Percentiles rank a stretch among this genome's conserved stretches.
phyloP scores from a whole-genome alignment of 2,329 filamentous ascomycete genomes.

The Fusarium sp. region DNA sequence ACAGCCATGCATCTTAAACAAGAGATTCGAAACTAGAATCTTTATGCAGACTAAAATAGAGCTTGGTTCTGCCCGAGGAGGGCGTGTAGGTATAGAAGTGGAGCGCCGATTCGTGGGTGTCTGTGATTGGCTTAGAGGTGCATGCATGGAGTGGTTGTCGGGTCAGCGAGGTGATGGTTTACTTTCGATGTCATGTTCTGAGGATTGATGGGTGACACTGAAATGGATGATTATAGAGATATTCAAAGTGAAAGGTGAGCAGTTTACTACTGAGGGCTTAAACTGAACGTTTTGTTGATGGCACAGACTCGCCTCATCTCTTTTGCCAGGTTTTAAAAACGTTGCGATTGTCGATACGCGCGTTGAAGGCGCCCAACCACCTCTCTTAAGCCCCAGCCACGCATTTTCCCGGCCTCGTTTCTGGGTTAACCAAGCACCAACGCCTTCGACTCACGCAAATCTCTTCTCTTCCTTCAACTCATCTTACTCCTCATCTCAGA shows the following conservation, averaged over 20 bases:
- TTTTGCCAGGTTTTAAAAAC: neutral
- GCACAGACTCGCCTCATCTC: neutral
- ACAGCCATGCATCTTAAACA: conserved; percentile 2
- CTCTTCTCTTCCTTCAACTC: conserved; percentile 13
- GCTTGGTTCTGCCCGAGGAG: conserved; percentile 15
- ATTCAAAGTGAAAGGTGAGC: too few relatives aligned
- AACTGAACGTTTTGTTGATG: neutral
- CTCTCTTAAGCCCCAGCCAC: conserved; percentile 43
- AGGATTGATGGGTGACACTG: neutral
- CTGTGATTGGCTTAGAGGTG: conserved; percentile 34
- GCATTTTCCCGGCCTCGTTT: conserved; percentile 43
- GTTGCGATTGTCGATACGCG: conserved; percentile 10
- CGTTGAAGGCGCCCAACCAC: conserved; percentile 38
- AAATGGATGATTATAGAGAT: neutral
- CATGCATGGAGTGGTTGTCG: conserved; percentile 39
- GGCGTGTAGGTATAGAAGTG: conserved; percentile 29
- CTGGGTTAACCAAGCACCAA: conserved; percentile 45
- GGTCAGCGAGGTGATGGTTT: conserved; percentile 43
- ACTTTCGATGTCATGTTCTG: conserved; percentile 49
- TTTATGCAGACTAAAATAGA: conserved; percentile 17
- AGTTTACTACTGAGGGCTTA: neutral
- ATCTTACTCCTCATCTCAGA: conserved; percentile 6
- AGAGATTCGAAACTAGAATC: conserved; percentile 8
- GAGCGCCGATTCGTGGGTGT: conserved; percentile 25
- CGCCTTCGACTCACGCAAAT: conserved; percentile 27